Percentiles rank a stretch among this genome's conserved stretches.
Evolutionary conservation across 1,284 basidiomycete species (phyloP).

Genomic region (Heterobasidion annosum): DNA sequence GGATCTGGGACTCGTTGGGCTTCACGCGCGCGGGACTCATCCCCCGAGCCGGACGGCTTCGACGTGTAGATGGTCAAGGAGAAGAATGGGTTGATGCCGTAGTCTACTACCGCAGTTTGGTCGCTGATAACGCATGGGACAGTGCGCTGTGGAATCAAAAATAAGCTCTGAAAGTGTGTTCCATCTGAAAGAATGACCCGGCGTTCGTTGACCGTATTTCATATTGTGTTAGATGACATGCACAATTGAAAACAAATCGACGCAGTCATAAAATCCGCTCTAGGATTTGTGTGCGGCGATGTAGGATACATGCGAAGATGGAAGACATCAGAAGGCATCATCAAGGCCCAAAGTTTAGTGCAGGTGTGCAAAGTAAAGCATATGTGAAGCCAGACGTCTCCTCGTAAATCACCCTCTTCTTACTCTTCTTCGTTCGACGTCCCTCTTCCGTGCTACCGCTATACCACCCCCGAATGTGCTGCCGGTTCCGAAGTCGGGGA

Average conservation of each 20-base stretch:
- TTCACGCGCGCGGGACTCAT: slow-evolving; percentile 81
- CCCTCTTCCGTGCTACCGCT: neutral
- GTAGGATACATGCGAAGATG: too few species aligned
- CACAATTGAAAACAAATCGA: too few species aligned
- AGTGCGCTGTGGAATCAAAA: neutral
- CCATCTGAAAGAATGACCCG: too few species aligned
- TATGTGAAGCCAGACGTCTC: too few species aligned
- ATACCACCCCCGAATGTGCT: neutral
- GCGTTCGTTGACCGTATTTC: too few species aligned
- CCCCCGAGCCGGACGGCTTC: slow-evolving; percentile 77
- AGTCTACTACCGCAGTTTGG: slow-evolving; percentile 78
- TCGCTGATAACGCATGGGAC: neutral
- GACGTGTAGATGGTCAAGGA: slow-evolving; percentile 49
- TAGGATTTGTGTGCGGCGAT: too few species aligned
- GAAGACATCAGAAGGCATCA: too few species aligned
- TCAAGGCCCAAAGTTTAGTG: too few species aligned
- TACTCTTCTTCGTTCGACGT: neutral
- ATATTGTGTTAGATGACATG: too few species aligned
- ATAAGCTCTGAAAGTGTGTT: too few species aligned
- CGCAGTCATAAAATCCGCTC: too few species aligned
- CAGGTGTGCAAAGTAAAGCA: too few species aligned
- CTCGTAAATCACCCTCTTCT: neutral
- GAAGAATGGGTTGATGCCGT: slow-evolving; percentile 89
- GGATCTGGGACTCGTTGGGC: slow-evolving; percentile 82
- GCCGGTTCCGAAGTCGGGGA: slow-evolving; percentile 17